Evolutionary conservation across 352 stramenopile genomes (phyloP).

Genomic region (Saprolegnia parasitica): DNA sequence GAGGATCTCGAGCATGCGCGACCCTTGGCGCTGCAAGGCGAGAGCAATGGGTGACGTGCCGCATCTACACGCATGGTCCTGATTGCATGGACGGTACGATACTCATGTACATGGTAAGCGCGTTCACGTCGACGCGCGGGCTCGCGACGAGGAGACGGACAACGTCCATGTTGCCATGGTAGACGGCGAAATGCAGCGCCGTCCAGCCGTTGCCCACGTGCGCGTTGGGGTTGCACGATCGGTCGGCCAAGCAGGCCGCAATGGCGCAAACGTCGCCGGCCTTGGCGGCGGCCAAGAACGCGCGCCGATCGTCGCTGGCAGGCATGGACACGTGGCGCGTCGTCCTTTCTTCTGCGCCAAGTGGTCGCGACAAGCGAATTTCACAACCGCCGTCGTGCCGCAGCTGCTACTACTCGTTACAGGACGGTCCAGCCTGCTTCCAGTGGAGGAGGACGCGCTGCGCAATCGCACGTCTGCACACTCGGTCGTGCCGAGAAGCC

Average conservation of each 20-base stretch:
- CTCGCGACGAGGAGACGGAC: constrained; percentile 41
- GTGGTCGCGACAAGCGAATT: too few relatives aligned
- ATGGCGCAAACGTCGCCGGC: constrained; percentile 36
- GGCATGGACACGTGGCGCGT: not conserved
- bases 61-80: constrained; percentile 32
- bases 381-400: too few relatives aligned
- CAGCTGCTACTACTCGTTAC: too few relatives aligned
- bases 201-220: constrained; percentile 60
- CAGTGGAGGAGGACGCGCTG: too few relatives aligned
- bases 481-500: too few relatives aligned
- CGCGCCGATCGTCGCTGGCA: constrained; percentile 5
- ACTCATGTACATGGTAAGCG: constrained; percentile 44
- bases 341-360: too few relatives aligned
- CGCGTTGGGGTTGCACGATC: constrained; percentile 45
- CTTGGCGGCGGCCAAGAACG: constrained; percentile 51
- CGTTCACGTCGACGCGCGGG: constrained; percentile 47
- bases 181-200: constrained; percentile 61
- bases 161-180: constrained; percentile 42
- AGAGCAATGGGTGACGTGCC: constrained; percentile 56
- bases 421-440: too few relatives aligned
- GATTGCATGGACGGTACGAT: not conserved
- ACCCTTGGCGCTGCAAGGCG: constrained; percentile 45
- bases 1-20: constrained; percentile 41
- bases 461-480: too few relatives aligned
- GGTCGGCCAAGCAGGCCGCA: constrained; percentile 43